Evolutionary conservation across 163 green algal species (phyloP).

Genomic region (Chlamydomonas reinhardtii): DNA sequence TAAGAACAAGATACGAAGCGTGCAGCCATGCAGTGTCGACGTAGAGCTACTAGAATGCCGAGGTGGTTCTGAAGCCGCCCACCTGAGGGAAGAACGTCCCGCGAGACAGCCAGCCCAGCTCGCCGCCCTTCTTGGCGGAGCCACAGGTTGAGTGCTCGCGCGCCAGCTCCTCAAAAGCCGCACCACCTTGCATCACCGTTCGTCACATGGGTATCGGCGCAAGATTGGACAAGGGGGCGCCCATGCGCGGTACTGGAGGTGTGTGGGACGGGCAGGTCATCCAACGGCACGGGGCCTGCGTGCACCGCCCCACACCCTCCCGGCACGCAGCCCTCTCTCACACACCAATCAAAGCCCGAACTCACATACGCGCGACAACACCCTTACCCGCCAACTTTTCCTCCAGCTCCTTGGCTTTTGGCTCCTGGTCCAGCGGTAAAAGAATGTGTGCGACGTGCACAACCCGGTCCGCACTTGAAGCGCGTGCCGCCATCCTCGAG

Average conservation of each 20-base stretch:
- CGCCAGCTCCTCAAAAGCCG: constrained; percentile 34
- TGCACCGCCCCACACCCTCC: too few relatives aligned
- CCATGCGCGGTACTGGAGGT: too few relatives aligned
- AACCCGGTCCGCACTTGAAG: not conserved
- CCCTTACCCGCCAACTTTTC: constrained; percentile 6
- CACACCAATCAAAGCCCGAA: too few relatives aligned
- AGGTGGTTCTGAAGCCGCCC: not conserved
- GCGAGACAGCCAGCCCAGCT: constrained; percentile 62
- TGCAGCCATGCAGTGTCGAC: too few relatives aligned
- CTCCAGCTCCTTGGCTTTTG: constrained; percentile 2
- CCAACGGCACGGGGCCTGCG: not conserved
- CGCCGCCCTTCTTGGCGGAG: constrained; percentile 44
- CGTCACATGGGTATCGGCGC: too few relatives aligned
- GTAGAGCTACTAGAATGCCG: too few relatives aligned
- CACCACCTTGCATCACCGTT: not conserved
- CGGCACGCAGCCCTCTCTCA: too few relatives aligned
- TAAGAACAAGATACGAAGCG: too few relatives aligned
- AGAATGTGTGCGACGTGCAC: constrained; percentile 44
- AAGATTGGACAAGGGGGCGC: too few relatives aligned
- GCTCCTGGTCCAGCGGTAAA: not conserved
- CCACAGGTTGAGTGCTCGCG: constrained; percentile 18
- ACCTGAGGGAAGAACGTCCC: constrained; percentile 57
- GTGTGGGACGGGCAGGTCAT: not conserved
- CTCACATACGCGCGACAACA: too few relatives aligned
- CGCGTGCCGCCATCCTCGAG: not conserved